phyloP scores from a whole-genome alignment of 805 yeast genomes.

The Yamadazyma nakazawae region DNA sequence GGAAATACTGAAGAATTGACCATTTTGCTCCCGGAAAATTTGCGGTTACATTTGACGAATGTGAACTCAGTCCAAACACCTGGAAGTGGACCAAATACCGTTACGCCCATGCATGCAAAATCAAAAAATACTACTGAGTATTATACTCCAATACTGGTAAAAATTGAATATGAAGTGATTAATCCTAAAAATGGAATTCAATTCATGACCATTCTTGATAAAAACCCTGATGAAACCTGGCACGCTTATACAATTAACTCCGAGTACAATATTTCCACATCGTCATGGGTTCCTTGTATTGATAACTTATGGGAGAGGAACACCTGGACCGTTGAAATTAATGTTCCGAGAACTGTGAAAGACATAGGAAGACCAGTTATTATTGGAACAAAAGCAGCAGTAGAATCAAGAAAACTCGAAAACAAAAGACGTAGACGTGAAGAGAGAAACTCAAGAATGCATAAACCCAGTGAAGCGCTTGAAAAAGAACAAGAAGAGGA shows the following conservation, averaged over 20 bases:
- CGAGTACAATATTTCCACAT: constrained; percentile 74
- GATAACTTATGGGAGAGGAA: constrained; percentile 85
- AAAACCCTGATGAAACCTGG: constrained; percentile 50
- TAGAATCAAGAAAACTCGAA: constrained; percentile 12
- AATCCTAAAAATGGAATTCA: constrained; percentile 73
- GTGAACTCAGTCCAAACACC: constrained; percentile 25
- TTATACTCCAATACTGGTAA: constrained; percentile 71
- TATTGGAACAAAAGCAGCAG: constrained; percentile 33
- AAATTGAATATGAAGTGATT: constrained; percentile 59
- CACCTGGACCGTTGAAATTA: constrained; percentile 89
- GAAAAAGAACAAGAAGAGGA: constrained; percentile 24
- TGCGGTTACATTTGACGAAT: constrained; percentile 50
- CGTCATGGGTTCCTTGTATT: constrained; percentile 97
- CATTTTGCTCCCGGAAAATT: constrained; percentile 60
- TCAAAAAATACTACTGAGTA: constrained; percentile 34
- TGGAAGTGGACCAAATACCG: constrained; percentile 24
- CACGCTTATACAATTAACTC: constrained; percentile 83
- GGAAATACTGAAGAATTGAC: constrained; percentile 61
- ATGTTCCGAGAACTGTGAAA: constrained; percentile 74
- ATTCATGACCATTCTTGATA: constrained; percentile 50
- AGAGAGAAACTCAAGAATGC: constrained; percentile 16
- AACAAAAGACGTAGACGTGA: constrained; percentile 10
- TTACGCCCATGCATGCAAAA: constrained; percentile 36
- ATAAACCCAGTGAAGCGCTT: not conserved
- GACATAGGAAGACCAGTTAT: constrained; percentile 56